These are phyloP conservation scores for Termitomyces sp. DNA, from an alignment of 768 basidiomycete species.

Conservation along the genomic window DNA sequence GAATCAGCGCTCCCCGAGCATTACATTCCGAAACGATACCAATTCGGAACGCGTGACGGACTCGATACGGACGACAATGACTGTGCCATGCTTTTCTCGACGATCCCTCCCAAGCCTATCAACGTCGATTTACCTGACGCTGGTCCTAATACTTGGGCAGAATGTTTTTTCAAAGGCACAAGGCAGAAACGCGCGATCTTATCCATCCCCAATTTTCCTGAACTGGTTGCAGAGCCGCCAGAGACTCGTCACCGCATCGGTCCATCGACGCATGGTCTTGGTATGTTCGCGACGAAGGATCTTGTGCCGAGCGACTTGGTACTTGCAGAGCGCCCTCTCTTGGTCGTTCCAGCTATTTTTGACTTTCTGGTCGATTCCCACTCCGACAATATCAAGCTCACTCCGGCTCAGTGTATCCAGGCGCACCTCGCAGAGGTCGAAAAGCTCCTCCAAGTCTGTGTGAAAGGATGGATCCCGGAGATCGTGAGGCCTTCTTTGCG, in stretches of 20 bases:
- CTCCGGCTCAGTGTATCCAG: not conserved
- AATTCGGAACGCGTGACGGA: not conserved
- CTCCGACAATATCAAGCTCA: not conserved
- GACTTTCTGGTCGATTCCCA: not conserved
- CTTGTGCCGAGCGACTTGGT: slow-evolving; percentile 29
- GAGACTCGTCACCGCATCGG: not conserved
- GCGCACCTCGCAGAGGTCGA: not conserved
- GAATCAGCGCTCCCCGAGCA: not conserved
- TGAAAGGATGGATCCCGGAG: slow-evolving; percentile 21
- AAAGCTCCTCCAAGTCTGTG: slow-evolving; percentile 8
- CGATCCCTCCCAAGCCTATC: not conserved
- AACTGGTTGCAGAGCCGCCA: not conserved
- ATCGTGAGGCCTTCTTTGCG: slow-evolving; percentile 19
- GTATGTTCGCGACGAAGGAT: slow-evolving; percentile 22
- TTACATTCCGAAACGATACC: not conserved
- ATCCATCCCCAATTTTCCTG: not conserved
- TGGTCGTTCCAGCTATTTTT: not conserved
- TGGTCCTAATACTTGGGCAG: not conserved
- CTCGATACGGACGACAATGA: not conserved
- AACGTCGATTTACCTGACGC: not conserved
- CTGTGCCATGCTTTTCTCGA: not conserved
- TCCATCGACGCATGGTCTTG: slow-evolving; percentile 18
- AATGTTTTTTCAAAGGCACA: not conserved
- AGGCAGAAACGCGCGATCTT: not conserved
- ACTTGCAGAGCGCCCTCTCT: slow-evolving; percentile 30